These are phyloP conservation scores for Ceratobasidium sp. DNA, from an alignment of 1,284 basidiomycete species.

Conservation along the genomic window DNA sequence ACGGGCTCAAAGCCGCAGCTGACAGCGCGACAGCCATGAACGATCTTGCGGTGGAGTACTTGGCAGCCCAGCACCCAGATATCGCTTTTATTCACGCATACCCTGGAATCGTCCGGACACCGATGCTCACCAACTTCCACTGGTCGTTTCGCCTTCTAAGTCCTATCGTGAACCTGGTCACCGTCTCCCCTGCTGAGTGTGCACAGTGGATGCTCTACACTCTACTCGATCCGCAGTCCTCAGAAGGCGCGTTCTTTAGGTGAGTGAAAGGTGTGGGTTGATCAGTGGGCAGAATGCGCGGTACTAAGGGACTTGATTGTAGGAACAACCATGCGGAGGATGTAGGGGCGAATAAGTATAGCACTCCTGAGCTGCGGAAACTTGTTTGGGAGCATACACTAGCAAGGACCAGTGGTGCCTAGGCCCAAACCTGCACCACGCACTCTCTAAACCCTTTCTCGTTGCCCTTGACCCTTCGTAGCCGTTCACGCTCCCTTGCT, in stretches of 20 bases:
- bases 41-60: slow-evolving; percentile 62
- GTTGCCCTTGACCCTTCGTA: no score
- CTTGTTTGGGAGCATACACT: slow-evolving; percentile 39
- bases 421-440: no score
- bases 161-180: background rate
- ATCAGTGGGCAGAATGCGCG: background rate
- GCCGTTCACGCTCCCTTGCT: no score
- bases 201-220: slow-evolving; percentile 44
- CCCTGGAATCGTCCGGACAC: slow-evolving; percentile 55
- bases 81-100: slow-evolving; percentile 57
- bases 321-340: slow-evolving; percentile 34
- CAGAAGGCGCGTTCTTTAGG: slow-evolving; percentile 42
- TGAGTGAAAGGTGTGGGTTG: background rate
- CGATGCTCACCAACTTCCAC: slow-evolving; percentile 36
- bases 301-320: background rate
- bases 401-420: slow-evolving; percentile 7
- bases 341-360: slow-evolving; percentile 30
- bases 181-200: slow-evolving; percentile 40
- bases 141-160: slow-evolving; percentile 27
- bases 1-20: slow-evolving; percentile 53
- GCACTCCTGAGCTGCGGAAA: slow-evolving; percentile 36
- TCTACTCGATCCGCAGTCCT: slow-evolving; percentile 38
- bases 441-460: no score
- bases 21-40: slow-evolving; percentile 58
- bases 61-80: slow-evolving; percentile 55